phyloP scores from a whole-genome alignment of 2,329 filamentous ascomycete species.

The Sclerotinia borealis region DNA sequence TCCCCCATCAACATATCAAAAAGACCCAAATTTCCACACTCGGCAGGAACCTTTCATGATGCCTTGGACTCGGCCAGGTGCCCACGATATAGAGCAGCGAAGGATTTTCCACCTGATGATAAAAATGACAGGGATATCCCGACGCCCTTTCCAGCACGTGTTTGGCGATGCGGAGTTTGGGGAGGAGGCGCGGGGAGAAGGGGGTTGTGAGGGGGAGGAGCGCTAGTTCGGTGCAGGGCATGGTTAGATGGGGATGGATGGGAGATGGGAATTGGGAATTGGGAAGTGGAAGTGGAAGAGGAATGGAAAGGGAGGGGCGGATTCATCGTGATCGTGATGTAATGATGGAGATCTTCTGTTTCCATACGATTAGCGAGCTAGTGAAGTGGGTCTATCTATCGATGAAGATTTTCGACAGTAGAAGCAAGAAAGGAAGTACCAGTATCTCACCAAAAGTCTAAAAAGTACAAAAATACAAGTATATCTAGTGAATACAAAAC shows the following conservation, averaged over 20 bases:
- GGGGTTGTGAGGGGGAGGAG: constrained; percentile 2
- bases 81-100: constrained; percentile 39
- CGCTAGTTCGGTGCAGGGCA: neutral
- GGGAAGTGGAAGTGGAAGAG: too few relatives aligned
- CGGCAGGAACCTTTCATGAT: constrained; percentile 40
- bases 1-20: constrained; percentile 34
- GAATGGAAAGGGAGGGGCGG: too few relatives aligned
- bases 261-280: too few relatives aligned
- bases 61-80: constrained; percentile 38
- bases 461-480: neutral
- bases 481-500: neutral
- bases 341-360: neutral
- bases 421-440: too few relatives aligned
- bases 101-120: constrained; percentile 41
- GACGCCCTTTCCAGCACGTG: constrained; percentile 27
- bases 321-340: neutral
- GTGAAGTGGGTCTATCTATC: neutral
- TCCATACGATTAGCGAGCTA: neutral
- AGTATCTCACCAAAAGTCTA: too few relatives aligned
- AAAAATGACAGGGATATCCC: constrained; percentile 34
- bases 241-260: neutral
- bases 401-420: neutral
- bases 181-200: neutral
- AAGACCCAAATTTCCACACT: constrained; percentile 37
- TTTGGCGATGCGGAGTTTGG: neutral